These are phyloP conservation scores for Colletotrichum cuscutae DNA, from an alignment of 2,329 filamentous ascomycete genomes.

Conservation along the genomic window DNA sequence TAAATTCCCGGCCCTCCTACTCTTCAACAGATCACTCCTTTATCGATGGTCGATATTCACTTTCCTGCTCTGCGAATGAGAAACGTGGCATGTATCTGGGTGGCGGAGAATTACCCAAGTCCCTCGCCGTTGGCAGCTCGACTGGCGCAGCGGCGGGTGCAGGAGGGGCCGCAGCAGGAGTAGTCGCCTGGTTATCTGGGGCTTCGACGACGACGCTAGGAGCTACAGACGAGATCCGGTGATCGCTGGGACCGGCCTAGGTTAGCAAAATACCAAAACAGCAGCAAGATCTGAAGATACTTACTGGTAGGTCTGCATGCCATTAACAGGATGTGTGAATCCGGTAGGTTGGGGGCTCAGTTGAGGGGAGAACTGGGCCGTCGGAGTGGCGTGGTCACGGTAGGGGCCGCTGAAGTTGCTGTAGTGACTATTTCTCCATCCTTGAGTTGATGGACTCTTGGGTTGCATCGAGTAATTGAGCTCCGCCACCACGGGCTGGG, in stretches of 20 bases:
- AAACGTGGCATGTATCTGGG: constrained; percentile 45
- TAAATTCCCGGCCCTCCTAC: not conserved
- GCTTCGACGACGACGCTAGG: constrained; percentile 26
- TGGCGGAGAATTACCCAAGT: constrained; percentile 46
- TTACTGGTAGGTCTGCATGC: constrained; percentile 41
- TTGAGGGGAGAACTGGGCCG: constrained; percentile 29
- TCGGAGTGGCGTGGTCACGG: constrained; percentile 23
- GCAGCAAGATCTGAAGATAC: constrained; percentile 23
- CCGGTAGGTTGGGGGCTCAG: constrained; percentile 20
- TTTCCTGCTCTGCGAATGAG: constrained; percentile 42
- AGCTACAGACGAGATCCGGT: constrained; percentile 23
- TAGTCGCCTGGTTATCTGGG: constrained; percentile 24
- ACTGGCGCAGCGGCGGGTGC: constrained; percentile 36
- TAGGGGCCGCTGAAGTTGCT: constrained; percentile 37
- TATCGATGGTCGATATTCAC: not conserved
- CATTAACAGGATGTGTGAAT: constrained; percentile 5
- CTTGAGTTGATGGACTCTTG: constrained; percentile 44
- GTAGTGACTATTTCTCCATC: constrained; percentile 39
- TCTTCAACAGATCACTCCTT: not conserved
- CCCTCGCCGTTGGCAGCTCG: constrained; percentile 47
- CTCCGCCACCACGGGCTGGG: constrained; percentile 16
- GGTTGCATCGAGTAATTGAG: constrained; percentile 26
- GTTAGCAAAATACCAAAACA: constrained; percentile 8
- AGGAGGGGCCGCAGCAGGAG: constrained; percentile 11
- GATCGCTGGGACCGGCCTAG: not conserved